Evolutionary conservation across 1,139 yeast species (phyloP), one percentile per base, ranked within the genome.

Genomic region (Taiozyma sp.): DNA sequence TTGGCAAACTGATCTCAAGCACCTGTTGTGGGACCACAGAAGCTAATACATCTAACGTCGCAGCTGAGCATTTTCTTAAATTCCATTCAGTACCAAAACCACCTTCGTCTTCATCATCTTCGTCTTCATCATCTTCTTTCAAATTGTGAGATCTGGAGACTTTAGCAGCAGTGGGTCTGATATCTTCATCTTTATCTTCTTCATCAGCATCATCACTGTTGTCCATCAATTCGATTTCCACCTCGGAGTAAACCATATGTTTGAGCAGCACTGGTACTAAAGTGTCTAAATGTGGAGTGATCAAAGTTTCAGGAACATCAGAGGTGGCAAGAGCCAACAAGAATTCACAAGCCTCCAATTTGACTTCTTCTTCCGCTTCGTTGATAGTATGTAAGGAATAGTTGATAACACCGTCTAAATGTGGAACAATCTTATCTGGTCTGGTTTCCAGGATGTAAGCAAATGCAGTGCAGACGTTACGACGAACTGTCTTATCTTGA

Each of bases 291-390:
- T 80, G 81, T 1, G 87, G 84, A 46, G 68, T 70, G 52, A 88
- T 76, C 4, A 79, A 65, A 27, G 72, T 72, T 23, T 70, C 71
- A 47, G 84, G 79, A 4, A 76, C 68, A 49, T 80, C 80, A 16
- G 82, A 71, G 13, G 90, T 86, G 1, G 96, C 83, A 52, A 93
- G 75, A 1, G 88, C 83, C 49, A 93, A 76, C 56, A 95, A 73
- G 62, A 93, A 91, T 70, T 93, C 99, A 69, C 97, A 90, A 3
- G 96, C 98, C 66, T 91, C 97, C 48, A 91, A 73, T 0, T 96
- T 87, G 42, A 91, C 95, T 51, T 78, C 84, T 56, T 87, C 95
- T 56, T 83, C 82, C 10, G 72, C 70, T 38, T 70, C 68, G 57
- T 80, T 79, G 73, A 93, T 83, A 56, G 92, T 80, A 67, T 92